Evolutionary conservation across 1,284 basidiomycete genomes (phyloP).

Genomic region (Rhodotorula glutinis): DNA sequence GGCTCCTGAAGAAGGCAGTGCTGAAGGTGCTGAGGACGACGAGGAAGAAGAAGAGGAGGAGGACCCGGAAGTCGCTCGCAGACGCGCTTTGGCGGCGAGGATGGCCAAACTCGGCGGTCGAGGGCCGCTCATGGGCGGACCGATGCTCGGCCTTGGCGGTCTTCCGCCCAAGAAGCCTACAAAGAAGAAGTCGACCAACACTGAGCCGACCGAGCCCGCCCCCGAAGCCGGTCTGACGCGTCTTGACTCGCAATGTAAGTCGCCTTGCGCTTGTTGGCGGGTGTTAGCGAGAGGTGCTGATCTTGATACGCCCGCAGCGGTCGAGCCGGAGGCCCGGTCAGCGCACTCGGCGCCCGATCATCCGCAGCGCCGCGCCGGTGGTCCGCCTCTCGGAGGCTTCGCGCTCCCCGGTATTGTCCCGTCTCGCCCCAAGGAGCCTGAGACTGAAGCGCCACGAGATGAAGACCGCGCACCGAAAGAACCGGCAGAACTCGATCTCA

Average conservation of each 20-base stretch:
- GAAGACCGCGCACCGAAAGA: not conserved
- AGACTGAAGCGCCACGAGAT: slow-evolving; percentile 5
- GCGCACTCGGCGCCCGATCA: not conserved
- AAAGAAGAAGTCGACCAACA: slow-evolving; percentile 22
- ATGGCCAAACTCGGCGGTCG: slow-evolving; percentile 86
- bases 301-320: not conserved
- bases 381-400: slow-evolving; percentile 33
- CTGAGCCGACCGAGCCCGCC: not conserved
- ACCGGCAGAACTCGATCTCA: not conserved
- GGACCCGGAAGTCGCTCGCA: slow-evolving; percentile 72
- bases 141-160: slow-evolving; percentile 32
- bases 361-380: slow-evolving; percentile 21
- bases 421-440: not conserved
- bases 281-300: not conserved
- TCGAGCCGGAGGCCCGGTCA: slow-evolving; percentile 4
- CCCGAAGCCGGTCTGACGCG: not conserved
- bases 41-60: slow-evolving; percentile 52
- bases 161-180: slow-evolving; percentile 6
- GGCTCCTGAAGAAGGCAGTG: not conserved
- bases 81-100: slow-evolving; percentile 75
- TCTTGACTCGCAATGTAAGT: slow-evolving; percentile 14
- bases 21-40: slow-evolving; percentile 20
- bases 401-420: slow-evolving; percentile 30
- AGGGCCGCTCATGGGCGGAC: slow-evolving; percentile 54
- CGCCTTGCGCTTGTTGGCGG: not conserved